Evolutionary conservation across 202 grass and related monocot genomes (phyloP).

Genomic region (Panicum virgatum): DNA sequence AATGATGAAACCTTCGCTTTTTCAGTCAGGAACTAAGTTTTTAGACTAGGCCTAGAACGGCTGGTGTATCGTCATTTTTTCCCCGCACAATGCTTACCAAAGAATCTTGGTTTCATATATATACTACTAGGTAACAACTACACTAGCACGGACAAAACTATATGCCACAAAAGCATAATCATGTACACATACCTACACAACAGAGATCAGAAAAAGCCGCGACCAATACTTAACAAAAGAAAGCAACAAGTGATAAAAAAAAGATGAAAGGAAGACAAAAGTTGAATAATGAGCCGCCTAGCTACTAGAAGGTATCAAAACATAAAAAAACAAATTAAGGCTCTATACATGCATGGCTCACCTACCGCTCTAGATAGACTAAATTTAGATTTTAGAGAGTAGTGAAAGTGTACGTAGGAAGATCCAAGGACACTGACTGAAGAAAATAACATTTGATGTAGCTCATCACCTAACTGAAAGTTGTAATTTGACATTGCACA

Average conservation of each 20-base stretch:
- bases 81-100: not conserved
- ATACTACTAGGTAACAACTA: not conserved
- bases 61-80: not conserved
- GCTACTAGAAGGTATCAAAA: conserved; percentile 34
- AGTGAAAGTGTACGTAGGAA: conserved; percentile 17
- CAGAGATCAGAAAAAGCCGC: not conserved
- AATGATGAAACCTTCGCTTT: conserved; percentile 6
- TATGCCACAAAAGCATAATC: not conserved
- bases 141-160: not conserved
- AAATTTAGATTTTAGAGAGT: conserved; percentile 3
- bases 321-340: conserved; percentile 8
- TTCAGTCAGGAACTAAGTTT: not conserved
- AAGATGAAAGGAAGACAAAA: conserved; percentile 27
- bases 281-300: conserved; percentile 28
- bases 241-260: not conserved
- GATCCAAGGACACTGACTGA: conserved; percentile 14
- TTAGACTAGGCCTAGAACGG: not conserved
- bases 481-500: not conserved
- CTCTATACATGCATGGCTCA: conserved; percentile 40
- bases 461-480: conserved; percentile 11
- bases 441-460: not conserved
- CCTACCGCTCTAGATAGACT: conserved; percentile 36
- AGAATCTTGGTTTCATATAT: not conserved
- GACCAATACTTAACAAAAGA: not conserved
- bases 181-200: conserved; percentile 3